Evolutionary conservation across 371 early-diverging fungal species (phyloP), one percentile per base, ranked within the genome.

Genomic region (Thermomucor indicae-seudaticae): DNA sequence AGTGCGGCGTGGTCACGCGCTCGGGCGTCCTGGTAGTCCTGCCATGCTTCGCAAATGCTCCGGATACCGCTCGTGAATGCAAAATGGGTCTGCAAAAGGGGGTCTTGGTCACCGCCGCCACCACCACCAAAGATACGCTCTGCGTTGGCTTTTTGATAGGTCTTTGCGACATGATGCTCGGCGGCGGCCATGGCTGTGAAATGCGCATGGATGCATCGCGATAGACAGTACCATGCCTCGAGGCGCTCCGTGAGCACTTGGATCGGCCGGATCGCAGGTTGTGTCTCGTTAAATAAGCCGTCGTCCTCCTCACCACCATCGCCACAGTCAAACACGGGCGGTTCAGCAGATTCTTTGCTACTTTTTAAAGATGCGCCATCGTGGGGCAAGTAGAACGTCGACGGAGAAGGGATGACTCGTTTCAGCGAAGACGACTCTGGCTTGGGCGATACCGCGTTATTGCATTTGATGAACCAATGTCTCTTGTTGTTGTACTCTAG

Each of bases 41-140:
- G 66, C 72, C 72, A 72, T 10, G 64, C 57, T 24, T 65, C 60
- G 29, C 68, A 68, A 1, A 65, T 56, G 1, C 47, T 44, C 2
- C 66, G 51, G 12, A 72, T 57, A 0, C 69, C 69, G 1, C 51
- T 56, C 11, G 50, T 40, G 19, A 47, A 54, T 2, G 57, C 32
- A 48, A 72, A 68, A 40, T 68, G 69, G 2, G 47, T 24, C 12
- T 62, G 47, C 6, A 72, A n/a, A 17, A 64, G 22, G 1, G 47
- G 37, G 6, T 56, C 39, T 16, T 41, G 42, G n/a, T 24, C n/a
- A 6, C 19, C 19, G 10, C 34, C 29, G 16, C 25, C 22, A n/a
- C 4, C n/a, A 6, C 22, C 8, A 20, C 34, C 31, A 24, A 37
- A 23, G 22, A 39, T 23, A 45, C 23, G 32, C 5, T 16, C 19